These are phyloP conservation scores for Myotisia sp. DNA, from an alignment of 2,329 filamentous ascomycete genomes.

Conservation along the genomic window DNA sequence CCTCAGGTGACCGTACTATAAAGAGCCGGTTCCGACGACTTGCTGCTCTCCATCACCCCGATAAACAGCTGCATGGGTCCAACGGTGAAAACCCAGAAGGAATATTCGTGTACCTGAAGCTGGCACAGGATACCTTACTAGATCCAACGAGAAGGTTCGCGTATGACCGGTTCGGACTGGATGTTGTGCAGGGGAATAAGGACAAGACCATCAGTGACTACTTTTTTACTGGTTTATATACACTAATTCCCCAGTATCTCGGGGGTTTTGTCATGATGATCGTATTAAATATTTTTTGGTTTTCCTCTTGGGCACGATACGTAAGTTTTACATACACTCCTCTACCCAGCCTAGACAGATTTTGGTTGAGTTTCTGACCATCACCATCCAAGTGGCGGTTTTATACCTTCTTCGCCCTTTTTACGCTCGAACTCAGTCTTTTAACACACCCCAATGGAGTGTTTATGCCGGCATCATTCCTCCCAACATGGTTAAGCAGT, in stretches of 20 bases:
- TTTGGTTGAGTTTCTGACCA: constrained; percentile 13
- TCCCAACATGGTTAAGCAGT: constrained; percentile 19
- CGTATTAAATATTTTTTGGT: constrained; percentile 28
- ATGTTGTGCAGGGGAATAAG: constrained; percentile 47
- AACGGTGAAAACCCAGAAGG: constrained; percentile 26
- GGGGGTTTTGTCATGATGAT: constrained; percentile 24
- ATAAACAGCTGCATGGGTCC: constrained; percentile 48
- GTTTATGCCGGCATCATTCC: constrained; percentile 23
- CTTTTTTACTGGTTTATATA: constrained; percentile 49
- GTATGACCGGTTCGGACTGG: constrained; percentile 77
- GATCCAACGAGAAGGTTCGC: constrained; percentile 66
- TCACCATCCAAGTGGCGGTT: constrained; percentile 33
- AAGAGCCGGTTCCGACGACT: constrained; percentile 75
- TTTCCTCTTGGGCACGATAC: constrained; percentile 32
- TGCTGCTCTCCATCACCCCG: constrained; percentile 58
- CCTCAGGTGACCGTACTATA: constrained; percentile 59
- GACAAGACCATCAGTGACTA: constrained; percentile 54
- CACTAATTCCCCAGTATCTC: constrained; percentile 27
- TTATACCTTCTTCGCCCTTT: constrained; percentile 39
- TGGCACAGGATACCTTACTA: constrained; percentile 67
- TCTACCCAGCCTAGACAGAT: background rate
- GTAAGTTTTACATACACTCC: constrained; percentile 20
- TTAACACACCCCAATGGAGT: constrained; percentile 38
- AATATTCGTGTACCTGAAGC: constrained; percentile 70
- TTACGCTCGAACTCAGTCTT: constrained; percentile 43